Evolutionary conservation across 441 rosid genomes (phyloP), one percentile per base, ranked within the genome.

Genomic region (Pelargonium fulgidum): DNA sequence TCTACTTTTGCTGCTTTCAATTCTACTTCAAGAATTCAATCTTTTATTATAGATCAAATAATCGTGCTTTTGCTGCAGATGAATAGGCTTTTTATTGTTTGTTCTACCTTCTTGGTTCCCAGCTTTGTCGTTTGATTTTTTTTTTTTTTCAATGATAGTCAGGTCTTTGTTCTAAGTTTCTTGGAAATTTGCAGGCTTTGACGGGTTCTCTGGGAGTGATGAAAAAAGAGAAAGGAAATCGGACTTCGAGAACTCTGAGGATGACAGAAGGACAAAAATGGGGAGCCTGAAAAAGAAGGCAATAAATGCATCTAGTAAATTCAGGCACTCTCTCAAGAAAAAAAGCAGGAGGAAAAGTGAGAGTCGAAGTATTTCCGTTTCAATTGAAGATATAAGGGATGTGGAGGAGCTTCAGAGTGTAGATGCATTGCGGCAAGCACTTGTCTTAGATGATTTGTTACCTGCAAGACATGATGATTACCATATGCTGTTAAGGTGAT

Each of bases 231-330:
- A 95, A 74, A 81, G 98, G 81, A 92, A 81, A 56, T 90, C 97
- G 8, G 99, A 94, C 79, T 90, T 94, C 66, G 99, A 94, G 81
- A 90, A 87, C 84, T 95, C 99, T 0, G 99, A 94, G 83, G 99
- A 94, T 69, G 99, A 94, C 83, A 88, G 99, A 86, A 85, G 92
- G 73, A 90, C 98, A 1, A 87, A 94, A 75, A 90, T 94, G 26
- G 98, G 93, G 22, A 78, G 94, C 13, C 67, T 94, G 83, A 94
- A 90, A 68, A 92, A 92, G 88, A 94, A 92, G 77, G 99, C 99
- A 0, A 70, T 94, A 65, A 80, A 87, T 81, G 98, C 96, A 0
- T 92, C 98, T 64, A 77, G 96, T 7, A 92, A 88, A 74, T 94
- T 94, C 79, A 90, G 82, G 81, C 99, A 89, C 74, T 90, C 99